A percentile compares a stretch with the other conserved stretches of the same genome.
These are phyloP conservation scores for Baudoinia panamericana DNA, from an alignment of 495 filamentous ascomycete species.

Conservation along the genomic window DNA sequence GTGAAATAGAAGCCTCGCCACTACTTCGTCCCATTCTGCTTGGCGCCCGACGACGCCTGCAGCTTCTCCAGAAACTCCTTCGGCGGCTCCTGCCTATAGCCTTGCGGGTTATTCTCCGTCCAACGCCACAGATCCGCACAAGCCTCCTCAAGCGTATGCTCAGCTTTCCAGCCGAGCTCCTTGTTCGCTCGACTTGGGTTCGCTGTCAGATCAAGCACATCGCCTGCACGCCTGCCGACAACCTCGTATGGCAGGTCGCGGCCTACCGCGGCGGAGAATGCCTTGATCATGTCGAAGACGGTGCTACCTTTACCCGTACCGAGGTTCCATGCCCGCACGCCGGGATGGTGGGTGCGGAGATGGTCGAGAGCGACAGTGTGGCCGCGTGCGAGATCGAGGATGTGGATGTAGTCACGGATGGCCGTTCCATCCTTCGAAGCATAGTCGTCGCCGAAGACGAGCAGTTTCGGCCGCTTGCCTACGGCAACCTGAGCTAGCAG, in stretches of 20 bases:
- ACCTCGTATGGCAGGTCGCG: slow-evolving; percentile 77
- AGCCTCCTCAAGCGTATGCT: slow-evolving; percentile 78
- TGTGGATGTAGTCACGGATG: slow-evolving; percentile 67
- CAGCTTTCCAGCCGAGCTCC: slow-evolving; percentile 86
- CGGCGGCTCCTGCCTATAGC: slow-evolving; percentile 82
- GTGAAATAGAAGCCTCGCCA: too few species aligned
- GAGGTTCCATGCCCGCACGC: slow-evolving; percentile 91
- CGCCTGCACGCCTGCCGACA: slow-evolving; percentile 66
- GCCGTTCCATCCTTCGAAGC: slow-evolving; percentile 62
- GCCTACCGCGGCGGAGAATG: slow-evolving; percentile 78
- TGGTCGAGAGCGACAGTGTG: slow-evolving; percentile 88
- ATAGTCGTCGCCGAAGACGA: slow-evolving; percentile 94
- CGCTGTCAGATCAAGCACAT: slow-evolving; percentile 88
- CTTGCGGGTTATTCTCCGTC: slow-evolving; percentile 88
- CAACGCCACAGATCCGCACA: slow-evolving; percentile 93
- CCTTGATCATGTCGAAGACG: slow-evolving; percentile 93
- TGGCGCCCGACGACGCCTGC: slow-evolving; percentile 35
- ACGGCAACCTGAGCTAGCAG: slow-evolving; percentile 90
- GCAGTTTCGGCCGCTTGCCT: slow-evolving; percentile 83
- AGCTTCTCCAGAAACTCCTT: slow-evolving; percentile 63
- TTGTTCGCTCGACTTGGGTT: slow-evolving; percentile 74
- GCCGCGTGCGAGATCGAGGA: slow-evolving; percentile 77
- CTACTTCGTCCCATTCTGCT: slow-evolving; percentile 34
- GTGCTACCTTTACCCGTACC: slow-evolving; percentile 92
- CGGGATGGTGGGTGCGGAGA: slow-evolving; percentile 77